Percentiles rank a stretch among this genome's conserved stretches.
Evolutionary conservation across 2,329 filamentous ascomycete genomes (phyloP).

Genomic region (Pseudocercospora fuligena): DNA sequence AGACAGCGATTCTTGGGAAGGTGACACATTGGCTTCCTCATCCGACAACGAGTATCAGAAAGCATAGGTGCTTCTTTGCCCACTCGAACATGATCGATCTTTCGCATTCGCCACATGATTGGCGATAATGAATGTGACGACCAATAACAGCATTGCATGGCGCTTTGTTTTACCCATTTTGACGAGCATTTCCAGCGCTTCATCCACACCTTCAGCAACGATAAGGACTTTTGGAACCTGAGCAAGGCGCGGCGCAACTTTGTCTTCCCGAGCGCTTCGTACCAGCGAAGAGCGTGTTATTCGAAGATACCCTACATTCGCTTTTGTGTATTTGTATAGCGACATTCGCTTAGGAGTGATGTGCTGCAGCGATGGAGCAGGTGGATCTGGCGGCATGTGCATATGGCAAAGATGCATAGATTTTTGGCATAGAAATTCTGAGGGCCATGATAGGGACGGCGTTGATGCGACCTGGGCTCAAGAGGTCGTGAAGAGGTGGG

Average conservation of each 20-base stretch:
- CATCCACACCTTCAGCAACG: constrained; percentile 20
- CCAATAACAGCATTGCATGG: constrained; percentile 28
- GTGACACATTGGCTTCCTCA: constrained; percentile 56
- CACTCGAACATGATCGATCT: constrained; percentile 12
- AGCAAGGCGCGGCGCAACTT: constrained; percentile 15
- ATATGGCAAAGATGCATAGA: constrained; percentile 26
- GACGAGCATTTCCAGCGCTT: constrained; percentile 30
- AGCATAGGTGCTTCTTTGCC: constrained; percentile 25
- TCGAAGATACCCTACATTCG: constrained; percentile 34
- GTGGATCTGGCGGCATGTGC: constrained; percentile 16
- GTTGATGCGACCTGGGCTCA: constrained; percentile 1
- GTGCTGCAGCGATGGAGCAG: constrained; percentile 18
- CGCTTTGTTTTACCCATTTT: constrained; percentile 24
- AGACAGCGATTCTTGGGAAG: constrained; percentile 62
- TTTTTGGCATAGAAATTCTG: constrained; percentile 9
- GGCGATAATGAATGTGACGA: constrained; percentile 31
- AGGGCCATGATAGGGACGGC: not conserved
- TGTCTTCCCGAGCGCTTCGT: constrained; percentile 16
- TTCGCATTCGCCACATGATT: constrained; percentile 20
- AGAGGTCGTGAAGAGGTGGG: constrained; percentile 10
- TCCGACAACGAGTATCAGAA: constrained; percentile 36
- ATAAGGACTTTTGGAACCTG: constrained; percentile 17
- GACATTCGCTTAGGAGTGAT: constrained; percentile 28
- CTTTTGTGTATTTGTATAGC: constrained; percentile 33
- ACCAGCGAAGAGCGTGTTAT: constrained; percentile 15